Percentiles rank a stretch among this genome's conserved stretches.
These are phyloP conservation scores for Phanerochaete sordida DNA, from an alignment of 768 basidiomycete genomes.

Conservation along the genomic window DNA sequence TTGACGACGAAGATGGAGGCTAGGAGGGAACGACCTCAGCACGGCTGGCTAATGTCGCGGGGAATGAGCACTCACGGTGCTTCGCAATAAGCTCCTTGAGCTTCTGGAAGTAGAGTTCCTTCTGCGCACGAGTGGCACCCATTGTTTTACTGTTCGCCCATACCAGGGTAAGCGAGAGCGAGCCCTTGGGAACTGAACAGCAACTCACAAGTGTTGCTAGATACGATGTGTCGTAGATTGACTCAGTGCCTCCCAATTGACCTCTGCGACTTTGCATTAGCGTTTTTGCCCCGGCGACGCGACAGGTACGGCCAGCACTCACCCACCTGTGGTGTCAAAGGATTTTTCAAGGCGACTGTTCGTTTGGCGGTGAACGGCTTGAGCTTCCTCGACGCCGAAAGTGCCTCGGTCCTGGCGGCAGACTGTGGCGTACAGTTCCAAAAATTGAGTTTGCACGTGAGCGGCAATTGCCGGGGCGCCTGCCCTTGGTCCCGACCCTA, in stretches of 20 bases:
- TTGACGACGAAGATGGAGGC: conserved; percentile 99
- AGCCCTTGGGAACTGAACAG: neutral
- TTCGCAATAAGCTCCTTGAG: conserved; percentile 89
- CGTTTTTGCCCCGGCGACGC: neutral
- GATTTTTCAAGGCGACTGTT: conserved; percentile 88
- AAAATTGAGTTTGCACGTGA: conserved; percentile 20
- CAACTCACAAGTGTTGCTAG: conserved; percentile 25
- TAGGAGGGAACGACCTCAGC: conserved; percentile 28
- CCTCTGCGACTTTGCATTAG: conserved; percentile 53
- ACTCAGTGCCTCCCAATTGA: conserved; percentile 84
- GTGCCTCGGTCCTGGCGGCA: neutral
- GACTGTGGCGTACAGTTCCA: conserved; percentile 24
- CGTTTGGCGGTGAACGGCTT: conserved; percentile 11
- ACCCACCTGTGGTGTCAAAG: conserved; percentile 80
- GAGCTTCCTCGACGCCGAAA: neutral
- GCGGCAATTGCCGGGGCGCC: conserved; percentile 9
- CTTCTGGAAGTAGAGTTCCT: conserved; percentile 88
- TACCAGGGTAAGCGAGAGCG: conserved; percentile 10
- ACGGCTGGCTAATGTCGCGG: neutral
- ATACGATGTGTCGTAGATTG: conserved; percentile 19
- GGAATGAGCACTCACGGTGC: conserved; percentile 60
- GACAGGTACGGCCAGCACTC: neutral
- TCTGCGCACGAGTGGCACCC: conserved; percentile 90
- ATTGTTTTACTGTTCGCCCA: conserved; percentile 45
- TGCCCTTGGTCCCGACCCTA: neutral